Conservation (phyloP, 768 basidiomycete species). For the Fomitopsis pulvina region DNA sequence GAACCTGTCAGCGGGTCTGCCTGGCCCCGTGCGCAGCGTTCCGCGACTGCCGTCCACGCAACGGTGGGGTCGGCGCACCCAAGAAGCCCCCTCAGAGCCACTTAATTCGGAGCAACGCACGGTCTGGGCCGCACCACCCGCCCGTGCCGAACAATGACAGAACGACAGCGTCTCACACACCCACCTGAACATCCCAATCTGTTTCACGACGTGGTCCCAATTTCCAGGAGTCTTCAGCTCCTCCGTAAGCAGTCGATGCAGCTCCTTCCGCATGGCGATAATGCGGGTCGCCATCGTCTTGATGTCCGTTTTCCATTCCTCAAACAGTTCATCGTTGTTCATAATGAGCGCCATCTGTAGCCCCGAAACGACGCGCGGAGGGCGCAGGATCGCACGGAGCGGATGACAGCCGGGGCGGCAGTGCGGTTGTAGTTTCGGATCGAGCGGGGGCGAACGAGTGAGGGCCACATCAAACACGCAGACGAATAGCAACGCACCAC, state of each 20-base stretch:
- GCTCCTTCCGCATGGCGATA: slow-evolving; percentile 81
- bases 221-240: slow-evolving; percentile 83
- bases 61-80: not conserved
- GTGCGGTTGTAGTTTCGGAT: too few species aligned
- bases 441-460: too few species aligned
- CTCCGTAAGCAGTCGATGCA: slow-evolving; percentile 67
- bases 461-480: too few species aligned
- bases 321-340: slow-evolving; percentile 65
- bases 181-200: slow-evolving; percentile 99
- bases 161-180: not conserved
- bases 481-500: slow-evolving; percentile 43
- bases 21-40: not conserved
- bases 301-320: slow-evolving; percentile 89
- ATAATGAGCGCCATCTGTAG: slow-evolving; percentile 72
- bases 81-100: not conserved
- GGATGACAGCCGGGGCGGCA: not conserved
- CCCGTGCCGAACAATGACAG: not conserved
- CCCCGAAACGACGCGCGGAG: slow-evolving; percentile 1
- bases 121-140: not conserved
- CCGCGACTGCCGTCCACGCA: not conserved
- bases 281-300: slow-evolving; percentile 90
- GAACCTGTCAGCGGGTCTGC: too few species aligned
- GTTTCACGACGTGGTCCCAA: slow-evolving; percentile 93
- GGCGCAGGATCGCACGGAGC: not conserved
- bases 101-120: not conserved